Evolutionary conservation across 495 filamentous ascomycete species (phyloP), one percentile per base, ranked within the genome.

Genomic region (Pseudotulostoma volvatum): DNA sequence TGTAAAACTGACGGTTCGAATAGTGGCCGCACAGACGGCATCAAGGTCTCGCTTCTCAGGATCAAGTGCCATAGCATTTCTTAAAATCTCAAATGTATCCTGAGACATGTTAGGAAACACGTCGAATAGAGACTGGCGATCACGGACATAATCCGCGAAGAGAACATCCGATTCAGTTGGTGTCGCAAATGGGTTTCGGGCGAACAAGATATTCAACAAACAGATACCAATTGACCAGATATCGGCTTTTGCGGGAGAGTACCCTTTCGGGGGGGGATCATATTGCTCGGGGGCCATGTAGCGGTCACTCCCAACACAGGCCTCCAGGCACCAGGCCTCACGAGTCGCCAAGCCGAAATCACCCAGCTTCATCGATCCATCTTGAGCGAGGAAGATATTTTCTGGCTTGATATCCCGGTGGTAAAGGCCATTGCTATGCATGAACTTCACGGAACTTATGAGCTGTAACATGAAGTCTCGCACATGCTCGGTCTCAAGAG

Each of bases 261-360:
- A 96, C 46, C 90, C 90, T 35, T 66, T 70, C 41, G 76, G 76
- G 48, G 75, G 65, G 16, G 87, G 81, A 46, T 96, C 88, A 46
- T 86, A 96, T 51, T 97, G 90, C 57, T 96, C 90, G 13, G 90
- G 90, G 36, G 90, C 85, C 90, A 97, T 97, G 61, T 97, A 97
- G 21, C 90, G 83, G 49, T 97, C 92, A 57, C 88, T 95, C 37
- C 90, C 90, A 34, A 97, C 90, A 43, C 79, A 84, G 25, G 76
- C 77, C 60, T 97, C 90, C 48, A 80, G 76, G 32, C 79, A 86
- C 86, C 84, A 93, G 46, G 68, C 56, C 21, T 92, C 84, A 2
- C 73, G 75, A 7, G 88, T 93, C 33, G 84, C 86, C 33, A 97
- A 68, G 39, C 90, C 90, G 54, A 96, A 92, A 57, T 97, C 90